Conservation (phyloP, 805 yeast species). For the Blastobotrys robertii region DNA sequence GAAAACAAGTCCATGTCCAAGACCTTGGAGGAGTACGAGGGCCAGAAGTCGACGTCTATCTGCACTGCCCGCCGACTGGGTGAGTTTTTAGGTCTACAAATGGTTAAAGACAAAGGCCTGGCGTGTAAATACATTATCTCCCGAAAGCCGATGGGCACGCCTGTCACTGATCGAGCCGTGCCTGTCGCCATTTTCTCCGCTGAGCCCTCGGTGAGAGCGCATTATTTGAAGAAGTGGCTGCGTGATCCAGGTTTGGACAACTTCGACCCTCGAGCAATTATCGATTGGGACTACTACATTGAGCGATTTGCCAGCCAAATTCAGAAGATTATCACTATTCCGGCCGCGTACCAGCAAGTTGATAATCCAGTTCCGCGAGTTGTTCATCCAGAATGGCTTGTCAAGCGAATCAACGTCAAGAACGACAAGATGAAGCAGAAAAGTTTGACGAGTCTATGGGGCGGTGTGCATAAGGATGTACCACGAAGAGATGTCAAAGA, state of each 20-base stretch:
- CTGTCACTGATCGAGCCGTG: constrained; percentile 91
- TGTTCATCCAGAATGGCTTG: constrained; percentile 89
- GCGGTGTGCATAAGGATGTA: not conserved
- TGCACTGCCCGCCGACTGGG: constrained; percentile 91
- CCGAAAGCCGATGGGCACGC: constrained; percentile 69
- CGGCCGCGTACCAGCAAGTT: constrained; percentile 89
- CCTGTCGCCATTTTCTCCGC: constrained; percentile 95
- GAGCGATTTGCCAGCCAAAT: constrained; percentile 88
- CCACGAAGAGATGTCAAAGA: constrained; percentile 3
- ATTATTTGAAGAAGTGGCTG: constrained; percentile 78
- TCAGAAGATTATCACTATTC: constrained; percentile 90
- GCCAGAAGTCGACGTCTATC: constrained; percentile 88
- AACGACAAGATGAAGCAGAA: constrained; percentile 68
- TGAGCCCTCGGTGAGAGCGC: constrained; percentile 53
- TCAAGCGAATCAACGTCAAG: constrained; percentile 45
- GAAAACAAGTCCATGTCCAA: constrained; percentile 95
- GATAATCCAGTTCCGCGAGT: constrained; percentile 92
- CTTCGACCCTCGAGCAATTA: constrained; percentile 78
- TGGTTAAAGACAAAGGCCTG: constrained; percentile 93
- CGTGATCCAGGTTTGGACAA: constrained; percentile 64
- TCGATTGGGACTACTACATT: constrained; percentile 89
- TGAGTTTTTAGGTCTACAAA: constrained; percentile 89
- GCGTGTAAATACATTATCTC: constrained; percentile 93
- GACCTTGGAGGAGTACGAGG: constrained; percentile 77
- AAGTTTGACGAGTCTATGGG: constrained; percentile 48